Conservation (phyloP, 257 asterid species). For the Nicotiana knightiana region DNA sequence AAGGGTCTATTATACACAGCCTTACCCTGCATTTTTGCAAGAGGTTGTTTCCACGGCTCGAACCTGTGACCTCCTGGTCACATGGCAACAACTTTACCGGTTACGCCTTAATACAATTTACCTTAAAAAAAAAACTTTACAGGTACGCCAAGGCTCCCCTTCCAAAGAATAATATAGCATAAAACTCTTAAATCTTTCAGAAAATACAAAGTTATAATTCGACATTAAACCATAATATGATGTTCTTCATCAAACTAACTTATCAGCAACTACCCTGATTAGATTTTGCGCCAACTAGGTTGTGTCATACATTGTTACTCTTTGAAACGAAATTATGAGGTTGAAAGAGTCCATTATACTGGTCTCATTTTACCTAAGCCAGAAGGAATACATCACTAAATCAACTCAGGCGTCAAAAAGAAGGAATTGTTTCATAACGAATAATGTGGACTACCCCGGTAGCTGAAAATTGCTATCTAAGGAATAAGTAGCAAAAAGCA, state of each 20-base stretch:
- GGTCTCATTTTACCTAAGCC: not conserved
- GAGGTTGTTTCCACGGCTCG: no score
- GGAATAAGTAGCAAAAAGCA: not conserved
- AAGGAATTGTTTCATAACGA: not conserved
- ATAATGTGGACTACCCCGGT: not conserved
- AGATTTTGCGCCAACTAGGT: not conserved
- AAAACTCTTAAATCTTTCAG: not conserved
- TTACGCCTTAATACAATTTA: no score
- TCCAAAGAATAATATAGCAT: not conserved
- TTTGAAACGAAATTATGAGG: not conserved
- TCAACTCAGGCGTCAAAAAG: not conserved
- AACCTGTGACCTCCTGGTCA: no score
- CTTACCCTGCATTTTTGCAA: no score
- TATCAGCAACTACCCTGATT: not conserved
- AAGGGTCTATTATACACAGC: no score
- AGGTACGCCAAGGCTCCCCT: no score
- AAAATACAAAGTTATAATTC: not conserved
- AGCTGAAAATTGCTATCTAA: not conserved
- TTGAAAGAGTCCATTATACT: not conserved
- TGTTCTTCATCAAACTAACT: not conserved
- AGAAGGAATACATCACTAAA: not conserved
- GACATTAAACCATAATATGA: not conserved
- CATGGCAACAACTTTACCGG: no score
- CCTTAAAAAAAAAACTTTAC: no score
- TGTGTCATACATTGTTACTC: not conserved